Evolutionary conservation across 352 stramenopile genomes (phyloP).

Genomic region (Globisporangium paddicum): DNA sequence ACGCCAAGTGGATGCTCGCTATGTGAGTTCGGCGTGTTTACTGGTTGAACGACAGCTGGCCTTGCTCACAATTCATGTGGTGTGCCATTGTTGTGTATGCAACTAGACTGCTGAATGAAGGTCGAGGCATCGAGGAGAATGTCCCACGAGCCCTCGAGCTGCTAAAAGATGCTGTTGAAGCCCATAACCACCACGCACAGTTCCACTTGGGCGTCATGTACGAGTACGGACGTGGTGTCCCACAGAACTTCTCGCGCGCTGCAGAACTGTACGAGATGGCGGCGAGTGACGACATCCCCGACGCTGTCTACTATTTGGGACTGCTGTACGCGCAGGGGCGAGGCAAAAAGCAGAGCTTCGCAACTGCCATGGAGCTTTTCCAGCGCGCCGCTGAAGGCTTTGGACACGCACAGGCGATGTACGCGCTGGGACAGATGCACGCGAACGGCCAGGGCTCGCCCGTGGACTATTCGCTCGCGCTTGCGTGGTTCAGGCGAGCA

Average conservation of each 20-base stretch:
- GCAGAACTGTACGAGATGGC: conserved; percentile 31
- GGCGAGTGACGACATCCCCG: conserved; percentile 19
- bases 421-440: conserved; percentile 46
- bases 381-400: conserved; percentile 26
- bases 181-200: conserved; percentile 20
- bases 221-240: conserved; percentile 43
- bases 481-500: conserved; percentile 43
- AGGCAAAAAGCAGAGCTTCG: conserved; percentile 33
- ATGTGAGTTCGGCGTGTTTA: conserved; percentile 19
- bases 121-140: conserved; percentile 29
- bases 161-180: conserved; percentile 22
- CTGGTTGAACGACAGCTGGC: too few species aligned
- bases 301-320: conserved; percentile 53
- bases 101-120: conserved; percentile 36
- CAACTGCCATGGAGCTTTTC: conserved; percentile 28
- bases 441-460: conserved; percentile 23
- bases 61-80: too few species aligned
- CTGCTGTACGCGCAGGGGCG: conserved; percentile 41
- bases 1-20: conserved; percentile 53
- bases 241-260: conserved; percentile 29
- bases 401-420: conserved; percentile 42
- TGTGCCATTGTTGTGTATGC: not conserved
- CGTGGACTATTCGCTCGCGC: conserved; percentile 37
- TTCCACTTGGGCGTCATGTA: conserved; percentile 46
- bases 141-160: conserved; percentile 24